Evolutionary conservation across 2,329 filamentous ascomycete genomes (phyloP).

Genomic region (Hirsutella minnesotensis): DNA sequence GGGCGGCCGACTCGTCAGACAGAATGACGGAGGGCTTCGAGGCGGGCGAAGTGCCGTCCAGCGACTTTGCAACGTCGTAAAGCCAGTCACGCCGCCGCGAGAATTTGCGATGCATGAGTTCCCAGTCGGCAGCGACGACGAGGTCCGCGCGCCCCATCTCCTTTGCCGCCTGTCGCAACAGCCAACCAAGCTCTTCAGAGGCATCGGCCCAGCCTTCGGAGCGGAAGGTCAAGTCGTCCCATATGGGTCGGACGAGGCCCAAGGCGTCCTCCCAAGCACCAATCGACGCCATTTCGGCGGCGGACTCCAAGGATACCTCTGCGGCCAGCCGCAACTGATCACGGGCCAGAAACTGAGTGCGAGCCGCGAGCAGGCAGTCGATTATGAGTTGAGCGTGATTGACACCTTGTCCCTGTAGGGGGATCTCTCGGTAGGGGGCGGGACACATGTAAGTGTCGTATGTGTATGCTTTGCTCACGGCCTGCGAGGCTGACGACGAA

Average conservation of each 20-base stretch:
- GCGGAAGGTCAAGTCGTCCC: slow-evolving; percentile 44
- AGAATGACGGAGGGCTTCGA: slow-evolving; percentile 38
- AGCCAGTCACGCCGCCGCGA: slow-evolving; percentile 42
- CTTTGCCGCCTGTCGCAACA: slow-evolving; percentile 44
- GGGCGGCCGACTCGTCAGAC: slow-evolving; percentile 36
- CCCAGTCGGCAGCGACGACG: slow-evolving; percentile 53
- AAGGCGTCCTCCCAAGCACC: slow-evolving; percentile 42
- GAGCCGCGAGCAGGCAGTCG: slow-evolving; percentile 37
- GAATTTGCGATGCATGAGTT: slow-evolving; percentile 47
- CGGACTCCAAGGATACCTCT: slow-evolving; percentile 45
- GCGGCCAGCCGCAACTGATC: slow-evolving; percentile 40
- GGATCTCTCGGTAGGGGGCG: slow-evolving; percentile 48
- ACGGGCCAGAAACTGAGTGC: slow-evolving; percentile 40
- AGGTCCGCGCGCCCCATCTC: slow-evolving; percentile 40
- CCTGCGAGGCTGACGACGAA: slow-evolving; percentile 30
- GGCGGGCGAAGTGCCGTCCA: slow-evolving; percentile 34
- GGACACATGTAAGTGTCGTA: slow-evolving; percentile 59
- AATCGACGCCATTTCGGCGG: slow-evolving; percentile 39
- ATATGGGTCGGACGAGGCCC: slow-evolving; percentile 42
- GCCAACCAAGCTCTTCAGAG: slow-evolving; percentile 49
- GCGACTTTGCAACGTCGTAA: slow-evolving; percentile 46
- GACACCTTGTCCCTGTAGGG: slow-evolving; percentile 35
- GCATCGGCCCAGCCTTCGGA: slow-evolving; percentile 48
- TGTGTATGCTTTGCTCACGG: slow-evolving; percentile 38
- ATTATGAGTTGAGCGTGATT: slow-evolving; percentile 46